Percentiles rank a stretch among this genome's conserved stretches.
phyloP scores from a whole-genome alignment of 129 eudicot species.

The Escallonia herrerae region DNA sequence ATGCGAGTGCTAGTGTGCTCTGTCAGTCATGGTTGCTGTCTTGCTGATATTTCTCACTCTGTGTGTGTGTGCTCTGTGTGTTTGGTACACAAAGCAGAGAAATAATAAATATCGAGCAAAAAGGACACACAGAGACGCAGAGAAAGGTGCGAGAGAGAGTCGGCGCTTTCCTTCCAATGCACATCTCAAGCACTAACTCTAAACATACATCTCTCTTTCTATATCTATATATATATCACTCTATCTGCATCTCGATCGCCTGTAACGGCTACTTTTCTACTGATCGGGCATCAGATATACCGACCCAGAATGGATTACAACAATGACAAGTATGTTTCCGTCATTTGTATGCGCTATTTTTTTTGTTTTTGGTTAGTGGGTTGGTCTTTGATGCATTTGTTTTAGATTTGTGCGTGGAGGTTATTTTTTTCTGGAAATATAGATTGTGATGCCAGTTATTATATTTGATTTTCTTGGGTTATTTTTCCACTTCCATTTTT shows the following conservation, averaged over 20 bases:
- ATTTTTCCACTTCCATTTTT: not conserved
- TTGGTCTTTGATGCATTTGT: slow-evolving; percentile 2
- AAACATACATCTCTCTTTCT: not conserved
- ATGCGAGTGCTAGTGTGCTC: not conserved
- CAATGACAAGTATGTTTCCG: slow-evolving; percentile 23
- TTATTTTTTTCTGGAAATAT: not conserved
- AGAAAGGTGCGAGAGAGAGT: slow-evolving; percentile 11
- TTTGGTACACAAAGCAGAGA: not conserved
- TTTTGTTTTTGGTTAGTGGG: not conserved
- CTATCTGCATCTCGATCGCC: not conserved
- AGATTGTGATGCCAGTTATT: not conserved
- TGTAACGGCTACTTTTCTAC: slow-evolving; percentile 25
- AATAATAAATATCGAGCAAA: not conserved
- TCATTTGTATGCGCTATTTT: not conserved
- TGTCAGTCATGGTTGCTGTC: slow-evolving; percentile 10
- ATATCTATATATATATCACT: not conserved
- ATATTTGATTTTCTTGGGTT: not conserved
- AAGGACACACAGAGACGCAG: not conserved
- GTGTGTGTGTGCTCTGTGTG: not conserved
- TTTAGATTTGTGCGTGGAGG: not conserved
- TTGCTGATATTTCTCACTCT: slow-evolving; percentile 9
- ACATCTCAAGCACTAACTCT: slow-evolving; percentile 18
- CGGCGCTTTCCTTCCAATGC: slow-evolving; percentile 16
- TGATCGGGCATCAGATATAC: not conserved
- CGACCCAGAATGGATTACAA: slow-evolving; percentile 15